Evolutionary conservation across 176 grass and related monocot species (phyloP).

Genomic region (Guadua angustifolia): DNA sequence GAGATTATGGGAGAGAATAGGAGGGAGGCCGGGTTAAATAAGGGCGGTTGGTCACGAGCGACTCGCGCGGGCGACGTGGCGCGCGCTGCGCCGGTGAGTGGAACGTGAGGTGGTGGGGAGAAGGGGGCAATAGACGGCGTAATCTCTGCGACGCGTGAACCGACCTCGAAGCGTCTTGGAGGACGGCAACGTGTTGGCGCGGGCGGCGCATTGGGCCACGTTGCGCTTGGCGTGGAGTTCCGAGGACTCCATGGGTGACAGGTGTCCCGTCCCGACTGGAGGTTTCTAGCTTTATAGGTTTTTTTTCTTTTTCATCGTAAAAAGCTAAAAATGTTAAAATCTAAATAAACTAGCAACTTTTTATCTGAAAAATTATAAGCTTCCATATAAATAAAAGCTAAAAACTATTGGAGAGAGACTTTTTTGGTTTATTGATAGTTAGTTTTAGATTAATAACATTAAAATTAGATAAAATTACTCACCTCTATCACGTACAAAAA

Average conservation of each 20-base stretch:
- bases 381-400: no score
- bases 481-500: no score
- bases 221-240: not conserved
- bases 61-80: slow-evolving; percentile 47
- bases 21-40: slow-evolving; percentile 40
- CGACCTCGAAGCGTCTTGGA: slow-evolving; percentile 44
- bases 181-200: slow-evolving; percentile 40
- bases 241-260: not conserved
- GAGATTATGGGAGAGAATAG: not conserved
- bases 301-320: no score
- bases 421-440: no score
- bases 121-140: slow-evolving; percentile 15
- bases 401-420: no score
- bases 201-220: slow-evolving; percentile 35
- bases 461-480: no score
- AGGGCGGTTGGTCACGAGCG: not conserved
- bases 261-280: slow-evolving; percentile 21
- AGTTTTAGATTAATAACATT: no score
- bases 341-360: no score
- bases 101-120: slow-evolving; percentile 41
- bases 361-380: no score
- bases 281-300: not conserved
- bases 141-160: slow-evolving; percentile 41
- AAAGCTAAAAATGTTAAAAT: no score
- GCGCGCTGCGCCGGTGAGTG: slow-evolving; percentile 44